Evolutionary conservation across 2,329 filamentous ascomycete genomes (phyloP).

Genomic region (Thermomyces lanuginosus): DNA sequence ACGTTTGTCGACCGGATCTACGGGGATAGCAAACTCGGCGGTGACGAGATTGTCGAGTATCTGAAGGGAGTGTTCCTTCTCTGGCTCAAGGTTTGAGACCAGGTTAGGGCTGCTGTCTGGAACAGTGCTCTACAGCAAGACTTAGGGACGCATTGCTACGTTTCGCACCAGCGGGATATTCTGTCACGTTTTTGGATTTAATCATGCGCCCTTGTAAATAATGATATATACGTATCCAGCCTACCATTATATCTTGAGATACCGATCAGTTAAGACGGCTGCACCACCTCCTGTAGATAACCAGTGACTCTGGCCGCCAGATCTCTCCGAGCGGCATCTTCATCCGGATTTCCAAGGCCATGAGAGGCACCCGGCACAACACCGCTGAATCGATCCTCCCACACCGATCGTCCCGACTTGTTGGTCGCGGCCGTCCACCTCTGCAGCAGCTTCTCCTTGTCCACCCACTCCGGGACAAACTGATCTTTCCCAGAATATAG

Average conservation of each 20-base stretch:
- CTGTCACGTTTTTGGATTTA: no score
- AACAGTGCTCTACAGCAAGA: not conserved
- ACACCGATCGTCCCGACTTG: constrained; percentile 21
- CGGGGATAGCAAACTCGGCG: constrained; percentile 86
- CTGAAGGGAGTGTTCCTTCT: constrained; percentile 66
- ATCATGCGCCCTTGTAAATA: no score
- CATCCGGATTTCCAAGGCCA: constrained; percentile 33
- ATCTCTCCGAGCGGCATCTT: constrained; percentile 23
- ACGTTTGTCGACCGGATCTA: constrained; percentile 91
- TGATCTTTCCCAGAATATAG: constrained; percentile 33
- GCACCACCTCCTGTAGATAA: constrained; percentile 17
- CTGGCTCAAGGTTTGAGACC: constrained; percentile 56
- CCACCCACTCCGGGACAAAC: constrained; percentile 27
- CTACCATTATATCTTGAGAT: constrained; percentile 4
- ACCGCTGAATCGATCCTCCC: constrained; percentile 34
- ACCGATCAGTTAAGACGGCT: constrained; percentile 3
- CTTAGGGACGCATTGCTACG: no score
- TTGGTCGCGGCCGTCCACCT: constrained; percentile 29
- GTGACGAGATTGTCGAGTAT: constrained; percentile 92
- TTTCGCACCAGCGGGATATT: no score
- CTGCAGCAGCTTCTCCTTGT: constrained; percentile 28
- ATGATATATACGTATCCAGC: no score
- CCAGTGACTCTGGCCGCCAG: constrained; percentile 19
- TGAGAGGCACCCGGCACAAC: constrained; percentile 34
- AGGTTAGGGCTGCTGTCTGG: constrained; percentile 1